phyloP scores from a whole-genome alignment of 352 stramenopile genomes.

The Aphanomyces cochlioides region DNA sequence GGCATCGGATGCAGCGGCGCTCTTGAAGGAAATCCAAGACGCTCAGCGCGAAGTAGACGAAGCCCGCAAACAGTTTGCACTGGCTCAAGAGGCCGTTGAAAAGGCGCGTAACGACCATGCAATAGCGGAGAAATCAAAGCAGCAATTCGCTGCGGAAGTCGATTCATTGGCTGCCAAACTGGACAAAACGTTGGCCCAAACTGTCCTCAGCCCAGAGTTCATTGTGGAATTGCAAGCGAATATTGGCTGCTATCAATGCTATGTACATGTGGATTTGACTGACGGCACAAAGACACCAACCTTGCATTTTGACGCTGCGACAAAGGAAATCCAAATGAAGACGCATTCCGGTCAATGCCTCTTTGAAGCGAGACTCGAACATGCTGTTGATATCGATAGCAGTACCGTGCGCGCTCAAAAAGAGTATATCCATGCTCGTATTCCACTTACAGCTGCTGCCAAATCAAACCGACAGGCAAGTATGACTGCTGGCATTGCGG shows the following conservation, averaged over 20 bases:
- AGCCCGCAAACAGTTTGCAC: background rate
- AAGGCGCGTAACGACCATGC: constrained; percentile 36
- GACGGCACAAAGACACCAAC: constrained; percentile 44
- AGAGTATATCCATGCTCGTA: constrained; percentile 44
- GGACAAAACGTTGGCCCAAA: constrained; percentile 29
- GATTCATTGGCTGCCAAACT: constrained; percentile 34
- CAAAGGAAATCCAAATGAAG: constrained; percentile 46
- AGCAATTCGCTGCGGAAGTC: constrained; percentile 38
- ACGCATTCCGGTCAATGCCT: background rate
- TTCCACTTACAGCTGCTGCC: constrained; percentile 49
- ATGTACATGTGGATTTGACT: constrained; percentile 58
- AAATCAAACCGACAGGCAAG: constrained; percentile 35
- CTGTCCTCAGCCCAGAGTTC: constrained; percentile 34
- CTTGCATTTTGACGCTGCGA: constrained; percentile 36
- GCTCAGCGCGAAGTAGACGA: constrained; percentile 20
- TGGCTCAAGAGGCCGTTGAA: constrained; percentile 30
- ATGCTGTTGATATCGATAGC: constrained; percentile 13
- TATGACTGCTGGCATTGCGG: constrained; percentile 23
- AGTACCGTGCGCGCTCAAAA: constrained; percentile 24
- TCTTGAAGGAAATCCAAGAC: constrained; percentile 21
- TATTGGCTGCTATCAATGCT: constrained; percentile 79
- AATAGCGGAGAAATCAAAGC: constrained; percentile 34
- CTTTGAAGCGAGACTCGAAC: background rate
- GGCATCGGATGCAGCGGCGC: constrained; percentile 10
- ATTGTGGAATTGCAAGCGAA: constrained; percentile 77